Evolutionary conservation across 768 basidiomycete genomes (phyloP), one percentile per base, ranked within the genome.

Genomic region (Butyriboletus loyo): DNA sequence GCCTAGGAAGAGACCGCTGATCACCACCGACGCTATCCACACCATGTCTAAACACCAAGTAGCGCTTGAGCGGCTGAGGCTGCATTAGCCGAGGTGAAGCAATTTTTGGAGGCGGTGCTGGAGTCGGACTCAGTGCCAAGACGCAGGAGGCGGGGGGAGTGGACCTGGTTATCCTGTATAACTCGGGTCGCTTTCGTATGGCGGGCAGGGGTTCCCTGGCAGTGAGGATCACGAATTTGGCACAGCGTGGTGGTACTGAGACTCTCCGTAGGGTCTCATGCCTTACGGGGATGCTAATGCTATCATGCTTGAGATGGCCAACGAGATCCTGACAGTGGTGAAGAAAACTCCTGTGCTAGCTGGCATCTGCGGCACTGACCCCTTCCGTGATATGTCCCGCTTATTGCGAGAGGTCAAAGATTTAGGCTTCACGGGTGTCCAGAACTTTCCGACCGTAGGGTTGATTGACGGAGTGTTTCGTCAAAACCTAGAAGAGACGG

Each of bases 101-200:
- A 4, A 69, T 69, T 32, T 50, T 66, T 3, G 58, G 63, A 17
- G 66, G 66, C 15, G 68, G 66, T 7, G 55, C 63, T 19, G 64
- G 66, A 17, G 47, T 63, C 22, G 66, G 66, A 34, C 47, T 69
- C 14, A 64, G 58, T 36, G 61, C 68, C 14, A 66, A 66, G 52
- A 51, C 49, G 35, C 64, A 69, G 3, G 67, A 68, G 48, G 56
- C 58, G 19, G 61, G 66, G 0, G 53, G 68, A 27, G 55, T 56
- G 10, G 66, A 68, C 44, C 47, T 68, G 38, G 30, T 69, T 32
- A 65, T 67, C 64, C 44, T 69, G 25, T 70, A 68, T 43, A 70
- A 60, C 30, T 68, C 66, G 22, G 66, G 68, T 8, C 64, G 66
- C 19, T 61, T 67, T 45, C 60, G 61, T n/a, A 63, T 63, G 68